phyloP scores from a whole-genome alignment of 257 asterid genomes.

The Nicotiana undulata region DNA sequence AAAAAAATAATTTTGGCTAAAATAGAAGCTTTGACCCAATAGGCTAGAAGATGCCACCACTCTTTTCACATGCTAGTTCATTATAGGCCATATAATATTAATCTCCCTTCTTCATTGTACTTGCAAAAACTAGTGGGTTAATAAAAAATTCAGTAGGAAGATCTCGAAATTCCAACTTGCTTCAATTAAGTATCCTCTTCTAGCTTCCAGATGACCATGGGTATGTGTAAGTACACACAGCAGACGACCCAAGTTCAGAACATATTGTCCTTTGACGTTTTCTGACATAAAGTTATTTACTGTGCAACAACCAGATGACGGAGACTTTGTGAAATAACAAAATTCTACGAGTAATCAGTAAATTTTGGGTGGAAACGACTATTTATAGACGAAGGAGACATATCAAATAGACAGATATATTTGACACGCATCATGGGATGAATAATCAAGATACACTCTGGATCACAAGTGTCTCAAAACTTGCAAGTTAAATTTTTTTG shows the following conservation, averaged over 20 bases:
- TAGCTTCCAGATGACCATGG: too few species aligned
- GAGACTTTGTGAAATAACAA: not conserved
- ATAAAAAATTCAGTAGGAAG: not conserved
- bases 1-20: too few species aligned
- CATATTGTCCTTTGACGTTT: not conserved
- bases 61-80: too few species aligned
- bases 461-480: not conserved
- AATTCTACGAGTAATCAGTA: not conserved
- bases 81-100: too few species aligned
- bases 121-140: not conserved
- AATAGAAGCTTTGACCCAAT: too few species aligned
- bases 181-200: not conserved
- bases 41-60: too few species aligned
- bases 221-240: too few species aligned
- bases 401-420: not conserved
- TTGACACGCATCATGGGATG: not conserved
- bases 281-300: not conserved
- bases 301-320: not conserved
- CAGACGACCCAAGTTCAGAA: too few species aligned
- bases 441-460: not conserved
- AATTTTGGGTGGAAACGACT: not conserved
- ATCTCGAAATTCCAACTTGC: not conserved
- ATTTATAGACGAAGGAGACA: not conserved
- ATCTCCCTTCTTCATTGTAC: not conserved
- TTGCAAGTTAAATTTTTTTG: not conserved